Base-by-base conservation (phyloP, 2,329 filamentous ascomycete genomes). In the Allantophomopsis cytisporea region DNA sequence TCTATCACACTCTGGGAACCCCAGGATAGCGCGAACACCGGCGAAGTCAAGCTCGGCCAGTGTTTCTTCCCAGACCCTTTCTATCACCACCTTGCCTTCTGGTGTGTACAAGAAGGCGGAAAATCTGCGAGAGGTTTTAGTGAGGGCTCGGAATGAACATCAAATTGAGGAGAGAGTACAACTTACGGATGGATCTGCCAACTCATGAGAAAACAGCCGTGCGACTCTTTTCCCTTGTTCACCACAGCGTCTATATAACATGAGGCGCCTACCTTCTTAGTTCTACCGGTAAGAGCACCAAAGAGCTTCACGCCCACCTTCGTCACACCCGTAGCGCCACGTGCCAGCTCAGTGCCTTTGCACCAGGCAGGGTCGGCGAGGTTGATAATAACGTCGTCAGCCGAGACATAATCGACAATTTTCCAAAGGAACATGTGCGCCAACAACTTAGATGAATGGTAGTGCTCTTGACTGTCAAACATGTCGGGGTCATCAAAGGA, bases 201-300 rank as follows among this genome's bases (percentile, higher is more conserved):
- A 10, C 23, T 28, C 23, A 28, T 28, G 8, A 28, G 7, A 12
- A 28, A 28, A 8, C 23, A 28, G 5, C 68, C 68, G 47, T 74
- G 69, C 0, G 64, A 65, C 47, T 71, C 66, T 34, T 57, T 59
- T 0, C 68, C 69, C 39, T 71, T 60, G 0, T 56, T 53, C 1
- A 64, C 54, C 0, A 52, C 54, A 0, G 68, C 68, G 47, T 73
- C 63, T 1, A 71, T 41, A 45, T 66, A 69, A 0, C 60, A 63
- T 33, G 59, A 61, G 0, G 65, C 68, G 3, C 64, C 70, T 5
- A 58, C 55, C 3, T 55, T 49, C 13, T 57, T 23, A 4, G 47
- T 52, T 15, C 62, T 52, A 0, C 48, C 63, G 1, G 49, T 44
- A 5, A 59, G 3, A 1, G 36, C 38, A 23, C 52, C 50, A 18